These are phyloP conservation scores for Prunus persica DNA, from an alignment of 306 rosid species.

Conservation along the genomic window Prunus_persica_NCBIv2 NC_034009.1:11686501-11687000, in stretches of 20 bases:
- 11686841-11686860: slow-evolving; percentile 80
- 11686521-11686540: background rate
- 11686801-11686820: slow-evolving; percentile 36
- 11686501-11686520: background rate
- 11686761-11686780: slow-evolving; percentile 55
- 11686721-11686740: slow-evolving; percentile 80
- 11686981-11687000: slow-evolving; percentile 9
- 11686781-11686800: slow-evolving; percentile 31
- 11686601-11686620: background rate
- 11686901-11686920: slow-evolving; percentile 15
- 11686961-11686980: background rate
- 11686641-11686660: background rate
- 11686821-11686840: slow-evolving; percentile 67
- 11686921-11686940: slow-evolving; percentile 24
- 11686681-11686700: slow-evolving; percentile 93
- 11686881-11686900: background rate
- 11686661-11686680: background rate
- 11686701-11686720: slow-evolving; percentile 67
- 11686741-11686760: slow-evolving; percentile 50
- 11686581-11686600: background rate
- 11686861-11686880: slow-evolving; percentile 31
- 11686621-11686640: background rate
- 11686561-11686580: background rate
- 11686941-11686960: slow-evolving; percentile 16
- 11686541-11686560: background rate